phyloP scores from a whole-genome alignment of 2,329 filamentous ascomycete species.

The Fusarium nygamai region DNA sequence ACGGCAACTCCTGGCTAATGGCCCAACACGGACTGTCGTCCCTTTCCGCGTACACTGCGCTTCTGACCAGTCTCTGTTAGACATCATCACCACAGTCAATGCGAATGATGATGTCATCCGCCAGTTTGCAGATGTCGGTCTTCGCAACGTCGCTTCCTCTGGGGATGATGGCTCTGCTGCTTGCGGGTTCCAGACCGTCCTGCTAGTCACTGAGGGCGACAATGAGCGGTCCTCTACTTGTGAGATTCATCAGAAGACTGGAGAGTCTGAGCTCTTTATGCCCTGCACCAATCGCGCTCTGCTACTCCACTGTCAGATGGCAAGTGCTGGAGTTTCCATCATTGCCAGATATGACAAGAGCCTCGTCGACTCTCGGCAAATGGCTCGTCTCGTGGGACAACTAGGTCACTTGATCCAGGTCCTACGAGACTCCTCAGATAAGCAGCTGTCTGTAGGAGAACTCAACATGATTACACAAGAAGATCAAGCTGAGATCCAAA shows the following conservation, averaged over 20 bases:
- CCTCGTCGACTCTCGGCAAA: background rate
- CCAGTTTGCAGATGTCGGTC: background rate
- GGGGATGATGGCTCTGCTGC: slow-evolving; percentile 9
- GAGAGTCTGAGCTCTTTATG: background rate
- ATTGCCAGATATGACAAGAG: background rate
- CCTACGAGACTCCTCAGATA: background rate
- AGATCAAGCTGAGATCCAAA: slow-evolving; percentile 4
- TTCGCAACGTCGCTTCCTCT: background rate
- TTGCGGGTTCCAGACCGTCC: slow-evolving; percentile 13
- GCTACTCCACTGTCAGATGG: background rate
- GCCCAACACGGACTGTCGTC: background rate
- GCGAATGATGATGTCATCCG: background rate
- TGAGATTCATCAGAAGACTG: background rate
- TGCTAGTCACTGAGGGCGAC: background rate
- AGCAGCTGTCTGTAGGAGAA: too few relatives aligned
- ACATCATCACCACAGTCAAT: background rate
- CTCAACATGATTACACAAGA: background rate
- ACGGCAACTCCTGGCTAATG: background rate
- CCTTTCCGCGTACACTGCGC: slow-evolving; percentile 3
- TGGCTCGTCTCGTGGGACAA: background rate
- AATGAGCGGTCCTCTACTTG: background rate
- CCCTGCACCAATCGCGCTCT: slow-evolving; percentile 15
- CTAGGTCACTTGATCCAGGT: background rate
- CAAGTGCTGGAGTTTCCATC: background rate
- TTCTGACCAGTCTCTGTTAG: background rate